Base-by-base conservation (phyloP, 169 alveolate genomes). In the Toxoplasma gondii region DNA sequence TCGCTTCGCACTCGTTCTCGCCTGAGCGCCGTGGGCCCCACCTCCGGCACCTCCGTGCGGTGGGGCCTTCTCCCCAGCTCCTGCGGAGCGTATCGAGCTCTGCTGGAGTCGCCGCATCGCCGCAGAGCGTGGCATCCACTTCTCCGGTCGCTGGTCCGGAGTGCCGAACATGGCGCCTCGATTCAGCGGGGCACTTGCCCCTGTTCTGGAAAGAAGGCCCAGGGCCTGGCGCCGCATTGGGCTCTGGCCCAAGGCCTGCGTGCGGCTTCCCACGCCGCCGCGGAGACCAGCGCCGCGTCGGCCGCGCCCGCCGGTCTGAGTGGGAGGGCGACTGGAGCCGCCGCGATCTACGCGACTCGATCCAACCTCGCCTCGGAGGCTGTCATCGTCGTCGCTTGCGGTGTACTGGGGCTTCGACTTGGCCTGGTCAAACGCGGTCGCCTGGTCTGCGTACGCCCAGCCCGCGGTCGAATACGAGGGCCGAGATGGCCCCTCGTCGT, bases 141-240 rank as follows among this genome's bases (percentile, higher is more conserved):
- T 78, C 86, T 78, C 86, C 45, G 86, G 86, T 19, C 86, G 86
- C 86, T 78, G 86, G 45, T 78, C 86, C 39, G 86, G 45, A 2
- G 86, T 78, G 39, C 86, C 86, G n/a, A 78, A 78, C 86, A 78
- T 78, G 12, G 86, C 39, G 12, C 86, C 22, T 31, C 86, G 86
- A 31, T 78, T 45, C 12, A 78, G 39, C 39, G 49, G 86, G n/a
- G 45, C 86, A n/a, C 45, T 27, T 17, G 22, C 86, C 31, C 83
- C 83, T 70, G 39, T 34, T 70, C 39, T 34, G 83, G 39, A 31
- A 9, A 31, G 83, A 70, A 70, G 44, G 29, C 39, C 44, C 83
- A 64, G 78, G 78, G 39, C 34, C 83, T 7, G 36, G 83, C 83
- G 39, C 44, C 83, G 34, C 44, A 9, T 22, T 9, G 83, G 17